Evolutionary conservation across 495 filamentous ascomycete species (phyloP), one percentile per base, ranked within the genome.

Genomic region (Podospora pseudocomata): DNA sequence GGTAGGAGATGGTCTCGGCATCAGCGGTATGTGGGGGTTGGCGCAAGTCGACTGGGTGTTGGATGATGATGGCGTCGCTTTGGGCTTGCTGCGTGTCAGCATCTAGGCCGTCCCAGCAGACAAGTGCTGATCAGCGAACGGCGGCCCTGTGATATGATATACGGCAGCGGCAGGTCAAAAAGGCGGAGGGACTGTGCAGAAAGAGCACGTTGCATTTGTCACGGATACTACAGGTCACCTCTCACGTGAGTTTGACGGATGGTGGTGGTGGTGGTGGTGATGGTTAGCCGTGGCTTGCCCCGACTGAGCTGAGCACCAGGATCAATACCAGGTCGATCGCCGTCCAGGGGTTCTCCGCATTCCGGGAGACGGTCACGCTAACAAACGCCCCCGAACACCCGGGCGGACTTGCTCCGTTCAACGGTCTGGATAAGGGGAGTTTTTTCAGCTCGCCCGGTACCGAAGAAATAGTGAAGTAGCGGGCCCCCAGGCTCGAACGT

Each of bases 21-120:
- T 26, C 26, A 26, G 34, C 56, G 53, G 39, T 16, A 26, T 60
- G 26, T 61, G 67, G 62, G 26, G 18, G 63, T 30, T 16, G 32
- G 13, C 13, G 27, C 27, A 32, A 32, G 18, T 34, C 23, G n/a
- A 60, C 49, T 64, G 62, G 54, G 54, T 62, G 54, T 9, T 65
- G 28, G 11, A 49, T 23, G 39, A 34, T 13, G 34, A 53, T 30
- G 62, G 63, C 23, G 61, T 64, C 27, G 39, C 39, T 20, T 32
- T 30, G 30, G 30, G 20, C 54, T 59, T 34, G 13, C 13, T 68
- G 67, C 62, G 34, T 60, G 67, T 65, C 67, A 68, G 67, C 67
- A 68, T 18, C 26, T 26, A 61, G 30, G 26, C 30, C 23, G 30
- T 18, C 59, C 20, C 2, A 18, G 26, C 30, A 32, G 30, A 32